Percentiles rank a stretch among this genome's conserved stretches.
Conservation (phyloP, 2,329 filamentous ascomycete species). For the Aspergillus vadensis region DNA sequence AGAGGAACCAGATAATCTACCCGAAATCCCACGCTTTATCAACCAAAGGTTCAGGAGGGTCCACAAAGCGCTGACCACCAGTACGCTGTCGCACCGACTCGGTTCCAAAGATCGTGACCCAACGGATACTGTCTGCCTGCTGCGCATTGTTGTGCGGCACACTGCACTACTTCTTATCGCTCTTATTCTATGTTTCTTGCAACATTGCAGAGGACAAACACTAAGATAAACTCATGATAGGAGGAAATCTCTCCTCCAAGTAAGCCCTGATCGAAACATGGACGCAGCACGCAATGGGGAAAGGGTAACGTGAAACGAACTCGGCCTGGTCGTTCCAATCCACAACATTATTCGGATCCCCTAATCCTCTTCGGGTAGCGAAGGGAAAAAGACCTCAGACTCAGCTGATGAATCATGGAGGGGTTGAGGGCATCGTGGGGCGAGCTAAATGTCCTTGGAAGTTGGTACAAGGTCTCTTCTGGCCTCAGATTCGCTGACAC, state of each 20-base stretch:
- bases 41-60: background rate
- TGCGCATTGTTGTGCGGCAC: background rate
- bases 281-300: background rate
- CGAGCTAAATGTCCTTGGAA: slow-evolving; percentile 29
- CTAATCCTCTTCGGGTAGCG: background rate
- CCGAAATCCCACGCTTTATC: background rate
- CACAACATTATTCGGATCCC: background rate
- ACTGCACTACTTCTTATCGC: background rate
- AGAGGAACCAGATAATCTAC: background rate
- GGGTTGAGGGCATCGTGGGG: slow-evolving; percentile 35
- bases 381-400: slow-evolving; percentile 11
- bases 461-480: slow-evolving; percentile 25
- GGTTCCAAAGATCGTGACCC: background rate
- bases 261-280: background rate
- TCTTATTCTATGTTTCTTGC: background rate
- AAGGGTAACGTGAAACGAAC: background rate
- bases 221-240: background rate
- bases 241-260: background rate
- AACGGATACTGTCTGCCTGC: background rate
- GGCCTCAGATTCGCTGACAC: slow-evolving; percentile 34
- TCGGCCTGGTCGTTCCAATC: background rate
- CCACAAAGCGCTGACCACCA: background rate
- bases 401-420: slow-evolving; percentile 36
- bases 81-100: slow-evolving; percentile 1
- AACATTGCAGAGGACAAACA: background rate